phyloP scores from a whole-genome alignment of 805 yeast genomes.

The Myxozyma lipomycoides region DNA sequence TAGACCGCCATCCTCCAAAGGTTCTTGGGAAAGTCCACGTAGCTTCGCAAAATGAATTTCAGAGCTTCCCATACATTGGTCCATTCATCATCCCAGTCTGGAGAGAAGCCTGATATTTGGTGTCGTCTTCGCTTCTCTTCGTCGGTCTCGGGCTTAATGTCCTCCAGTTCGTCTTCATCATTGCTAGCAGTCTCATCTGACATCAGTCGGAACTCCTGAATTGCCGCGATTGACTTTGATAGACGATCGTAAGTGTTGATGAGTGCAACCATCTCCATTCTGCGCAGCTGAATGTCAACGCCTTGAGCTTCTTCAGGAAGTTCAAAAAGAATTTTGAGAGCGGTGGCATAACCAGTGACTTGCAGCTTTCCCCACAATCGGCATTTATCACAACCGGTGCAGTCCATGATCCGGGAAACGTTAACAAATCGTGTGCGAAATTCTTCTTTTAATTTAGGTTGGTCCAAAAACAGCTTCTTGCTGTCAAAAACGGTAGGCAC shows the following conservation, averaged over 20 bases:
- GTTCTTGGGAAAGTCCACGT: conserved; percentile 64
- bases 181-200: conserved; percentile 6
- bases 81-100: conserved; percentile 46
- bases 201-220: conserved; percentile 53
- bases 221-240: conserved; percentile 75
- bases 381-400: conserved; percentile 98
- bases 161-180: conserved; percentile 14
- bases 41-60: conserved; percentile 60
- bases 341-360: conserved; percentile 96
- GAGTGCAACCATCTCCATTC: conserved; percentile 84
- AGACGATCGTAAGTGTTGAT: conserved; percentile 89
- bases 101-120: neutral
- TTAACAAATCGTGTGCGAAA: conserved; percentile 82
- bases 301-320: conserved; percentile 48
- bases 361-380: conserved; percentile 97
- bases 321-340: conserved; percentile 84
- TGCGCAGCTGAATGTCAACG: conserved; percentile 55
- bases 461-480: conserved; percentile 45
- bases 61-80: conserved; percentile 56
- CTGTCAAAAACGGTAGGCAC: conserved; percentile 44
- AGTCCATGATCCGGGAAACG: conserved; percentile 91
- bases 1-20: conserved; percentile 50
- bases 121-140: neutral
- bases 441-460: conserved; percentile 64
- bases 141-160: conserved; percentile 39